Evolutionary conservation across 179 eudicot species (phyloP), one percentile per base, ranked within the genome.

Genomic region (Beta macrorhiza): DNA sequence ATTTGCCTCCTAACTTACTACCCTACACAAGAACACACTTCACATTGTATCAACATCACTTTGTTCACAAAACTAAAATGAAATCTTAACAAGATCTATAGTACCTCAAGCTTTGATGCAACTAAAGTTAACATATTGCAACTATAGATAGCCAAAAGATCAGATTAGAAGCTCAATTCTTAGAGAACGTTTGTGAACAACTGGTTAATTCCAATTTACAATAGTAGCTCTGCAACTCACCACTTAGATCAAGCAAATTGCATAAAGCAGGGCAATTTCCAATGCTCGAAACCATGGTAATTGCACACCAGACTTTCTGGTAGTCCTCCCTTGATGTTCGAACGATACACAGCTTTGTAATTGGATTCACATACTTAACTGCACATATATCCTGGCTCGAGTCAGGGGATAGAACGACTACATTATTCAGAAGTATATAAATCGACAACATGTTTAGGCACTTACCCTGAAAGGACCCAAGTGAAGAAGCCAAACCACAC

Each of bases 351-450:
- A 92, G 42, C 81, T 95, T 95, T 57, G 98, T 95, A 51, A 87
- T 90, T 72, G 95, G 97, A 85, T 95, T 93, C 86, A 93, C 93
- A 79, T 93, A 95, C 85, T 93, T 93, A 45, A 95, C 99, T 95
- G 82, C 85, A 84, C 10, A 63, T 25, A 80, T 20, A 83, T 0
- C 70, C 79, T 1, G 51, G 75, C 45, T 67, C 20, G 20, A 17
- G 61, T 70, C 80, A 61, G 49, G 7, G 37, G 71, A 53, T 14
- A 57, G 2, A 47, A 45, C 0, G 1, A 62, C 9, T 52, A 13
- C 2, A 7, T 11, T 6, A 57, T 62, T 5, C 5, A 7, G 42
- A 10, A 17, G 57, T 20, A 11, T 51, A 57, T 10, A 20, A 7
- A 62, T 20, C 7, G 8, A 71, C 62, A 37, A 22, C 56, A 70